phyloP scores from a whole-genome alignment of 2,329 filamentous ascomycete species.

The Talaromyces albobiverticillius region DNA sequence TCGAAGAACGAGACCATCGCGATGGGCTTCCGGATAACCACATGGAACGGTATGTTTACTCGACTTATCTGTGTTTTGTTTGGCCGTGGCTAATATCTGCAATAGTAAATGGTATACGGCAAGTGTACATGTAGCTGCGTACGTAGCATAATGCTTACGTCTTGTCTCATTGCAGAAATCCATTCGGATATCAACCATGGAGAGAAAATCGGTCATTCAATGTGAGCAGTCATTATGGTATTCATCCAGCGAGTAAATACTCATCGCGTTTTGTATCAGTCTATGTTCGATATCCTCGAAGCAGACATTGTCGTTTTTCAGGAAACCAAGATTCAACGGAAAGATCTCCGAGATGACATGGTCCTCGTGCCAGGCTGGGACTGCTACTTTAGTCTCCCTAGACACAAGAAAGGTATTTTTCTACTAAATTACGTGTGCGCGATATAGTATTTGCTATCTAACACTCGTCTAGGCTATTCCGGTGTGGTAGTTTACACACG shows the following conservation, averaged over 20 bases:
- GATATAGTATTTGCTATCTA: constrained; percentile 1
- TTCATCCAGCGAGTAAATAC: neutral
- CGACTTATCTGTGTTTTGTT: neutral
- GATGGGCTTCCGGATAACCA: constrained; percentile 78
- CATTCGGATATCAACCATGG: constrained; percentile 84
- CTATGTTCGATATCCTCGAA: constrained; percentile 92
- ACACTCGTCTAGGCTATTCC: constrained; percentile 69
- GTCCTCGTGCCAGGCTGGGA: constrained; percentile 94
- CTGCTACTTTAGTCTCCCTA: constrained; percentile 89
- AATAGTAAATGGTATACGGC: constrained; percentile 77
- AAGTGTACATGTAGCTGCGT: constrained; percentile 10
- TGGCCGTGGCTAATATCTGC: constrained; percentile 7
- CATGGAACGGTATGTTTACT: constrained; percentile 69
- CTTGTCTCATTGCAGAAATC: constrained; percentile 57
- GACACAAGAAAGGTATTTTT: constrained; percentile 77
- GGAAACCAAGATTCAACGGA: constrained; percentile 92
- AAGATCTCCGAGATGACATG: constrained; percentile 92
- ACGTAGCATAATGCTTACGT: neutral
- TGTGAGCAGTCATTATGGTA: constrained; percentile 40
- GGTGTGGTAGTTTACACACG: constrained; percentile 94
- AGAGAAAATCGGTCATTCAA: constrained; percentile 66
- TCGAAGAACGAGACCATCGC: constrained; percentile 22
- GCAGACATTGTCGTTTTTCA: constrained; percentile 94
- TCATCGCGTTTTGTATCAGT: constrained; percentile 42
- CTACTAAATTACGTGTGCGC: no score